Evolutionary conservation across 2,329 filamentous ascomycete genomes (phyloP).

Genomic region (Aspergillus ustus): DNA sequence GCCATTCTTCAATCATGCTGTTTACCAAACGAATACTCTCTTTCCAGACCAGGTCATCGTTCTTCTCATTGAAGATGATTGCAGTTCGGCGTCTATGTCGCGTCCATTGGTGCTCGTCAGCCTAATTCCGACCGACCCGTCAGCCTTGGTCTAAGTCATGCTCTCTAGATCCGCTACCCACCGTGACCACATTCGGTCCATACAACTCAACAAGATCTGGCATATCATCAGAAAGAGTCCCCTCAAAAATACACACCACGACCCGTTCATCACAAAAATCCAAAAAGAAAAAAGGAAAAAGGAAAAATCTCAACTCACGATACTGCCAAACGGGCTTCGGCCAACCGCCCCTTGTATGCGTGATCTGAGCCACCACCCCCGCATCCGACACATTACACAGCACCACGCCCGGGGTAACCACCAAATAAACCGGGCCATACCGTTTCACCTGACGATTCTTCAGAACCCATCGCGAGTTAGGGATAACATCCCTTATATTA

Average conservation of each 20-base stretch:
- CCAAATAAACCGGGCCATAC: slow-evolving; percentile 22
- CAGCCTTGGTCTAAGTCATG: not conserved
- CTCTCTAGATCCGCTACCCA: slow-evolving; percentile 20
- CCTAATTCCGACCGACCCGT: slow-evolving; percentile 15
- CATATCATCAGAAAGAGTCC: not conserved
- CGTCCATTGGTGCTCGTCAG: slow-evolving; percentile 45
- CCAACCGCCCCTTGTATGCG: slow-evolving; percentile 18
- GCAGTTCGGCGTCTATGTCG: slow-evolving; percentile 50
- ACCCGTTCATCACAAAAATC: not conserved
- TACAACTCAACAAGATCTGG: slow-evolving; percentile 34
- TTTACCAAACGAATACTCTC: slow-evolving; percentile 38
- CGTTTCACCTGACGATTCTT: slow-evolving; percentile 21
- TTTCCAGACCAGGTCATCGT: slow-evolving; percentile 46
- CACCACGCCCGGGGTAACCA: slow-evolving; percentile 16
- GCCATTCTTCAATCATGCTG: slow-evolving; percentile 37
- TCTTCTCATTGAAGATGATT: slow-evolving; percentile 51
- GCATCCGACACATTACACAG: slow-evolving; percentile 26
- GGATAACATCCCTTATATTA: slow-evolving; percentile 21
- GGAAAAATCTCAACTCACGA: slow-evolving; percentile 14
- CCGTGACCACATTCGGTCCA: slow-evolving; percentile 39
- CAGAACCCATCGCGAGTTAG: slow-evolving; percentile 26
- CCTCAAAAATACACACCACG: not conserved
- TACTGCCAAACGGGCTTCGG: slow-evolving; percentile 24
- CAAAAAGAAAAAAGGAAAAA: too few species aligned
- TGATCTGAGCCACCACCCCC: slow-evolving; percentile 22